A percentile compares a stretch with the other conserved stretches of the same genome.
phyloP scores from a whole-genome alignment of 495 filamentous ascomycete genomes.

The Trypethelium eluteriae region DNA sequence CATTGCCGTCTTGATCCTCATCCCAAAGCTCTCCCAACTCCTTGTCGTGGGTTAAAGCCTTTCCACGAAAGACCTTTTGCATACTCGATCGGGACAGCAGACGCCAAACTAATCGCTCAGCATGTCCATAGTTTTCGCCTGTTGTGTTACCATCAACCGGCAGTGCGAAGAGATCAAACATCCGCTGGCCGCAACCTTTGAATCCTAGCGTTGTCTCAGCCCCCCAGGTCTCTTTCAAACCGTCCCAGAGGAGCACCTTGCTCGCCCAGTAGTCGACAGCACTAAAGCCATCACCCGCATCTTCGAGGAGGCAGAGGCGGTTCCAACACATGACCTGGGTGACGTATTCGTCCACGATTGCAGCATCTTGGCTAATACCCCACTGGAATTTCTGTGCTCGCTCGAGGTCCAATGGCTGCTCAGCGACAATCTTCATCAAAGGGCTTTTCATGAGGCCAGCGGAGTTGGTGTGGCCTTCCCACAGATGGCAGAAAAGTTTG shows the following conservation, averaged over 20 bases:
- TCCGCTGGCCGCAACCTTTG: conserved; percentile 14
- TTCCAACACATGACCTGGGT: conserved; percentile 15
- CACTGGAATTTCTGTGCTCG: conserved; percentile 17
- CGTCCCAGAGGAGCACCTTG: conserved; percentile 15
- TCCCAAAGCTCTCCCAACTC: conserved; percentile 15
- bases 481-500: conserved; percentile 16
- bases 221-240: conserved; percentile 12
- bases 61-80: conserved; percentile 16
- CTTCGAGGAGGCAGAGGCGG: conserved; percentile 16
- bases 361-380: conserved; percentile 10
- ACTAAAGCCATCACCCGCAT: conserved; percentile 15
- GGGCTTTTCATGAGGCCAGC: conserved; percentile 9
- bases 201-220: conserved; percentile 14
- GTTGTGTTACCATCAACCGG: conserved; percentile 12
- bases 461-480: conserved; percentile 15
- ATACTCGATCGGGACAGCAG: conserved; percentile 15
- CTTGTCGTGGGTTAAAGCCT: conserved; percentile 1
- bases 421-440: conserved; percentile 6
- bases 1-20: conserved; percentile 12
- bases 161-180: conserved; percentile 13
- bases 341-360: conserved; percentile 13
- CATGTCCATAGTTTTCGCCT: conserved; percentile 12
- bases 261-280: conserved; percentile 14
- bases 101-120: conserved; percentile 10
- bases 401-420: conserved; percentile 9